Evolutionary conservation across 441 rosid genomes (phyloP), one percentile per base, ranked within the genome.

Genomic region (Flueggea neowawraea): DNA sequence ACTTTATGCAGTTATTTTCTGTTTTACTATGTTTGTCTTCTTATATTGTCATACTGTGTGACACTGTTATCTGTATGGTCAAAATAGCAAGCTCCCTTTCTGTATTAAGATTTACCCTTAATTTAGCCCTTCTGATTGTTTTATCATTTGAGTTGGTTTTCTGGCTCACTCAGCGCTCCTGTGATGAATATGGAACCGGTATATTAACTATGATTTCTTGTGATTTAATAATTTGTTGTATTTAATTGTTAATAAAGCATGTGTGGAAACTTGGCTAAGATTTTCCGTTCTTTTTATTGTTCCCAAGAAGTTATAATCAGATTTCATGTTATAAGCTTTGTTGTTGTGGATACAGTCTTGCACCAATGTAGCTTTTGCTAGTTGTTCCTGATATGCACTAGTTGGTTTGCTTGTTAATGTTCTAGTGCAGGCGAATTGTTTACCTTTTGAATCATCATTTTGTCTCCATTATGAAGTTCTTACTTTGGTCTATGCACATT

Each of bases 141-240:
- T 36, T 5, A 36, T 36, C 9, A 8, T 36, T 36, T 36, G 41
- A 36, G 41, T 36, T 3, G 41, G 9, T 36, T 8, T 36, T 36
- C 41, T 36, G 41, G 4, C 41, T 36, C 9, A 36, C 9, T 8
- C 41, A 36, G 41, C 4, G 41, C 41, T 36, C 41, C 41, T 5
- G 6, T 36, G 41, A 36, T 36, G 7, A 36, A 1, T 8, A 36
- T 36, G 41, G 41, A 36, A 36, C 9, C 9, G 6, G 41, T 8
- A 82, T 36, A 36, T 36, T 76, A 94, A 94, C 87, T 61, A 39
- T 41, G 3, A 41, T 13, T 41, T 22, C 28, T 22, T 22, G 28
- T 22, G 13, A 14, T 10, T 41, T 41, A 11, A 22, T 22, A 22
- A 22, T 8, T 36, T 36, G 41, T 36, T 36, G 4, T 5, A 5